phyloP scores from a whole-genome alignment of 495 filamentous ascomycete genomes.

The Aspergillus ostianus region DNA sequence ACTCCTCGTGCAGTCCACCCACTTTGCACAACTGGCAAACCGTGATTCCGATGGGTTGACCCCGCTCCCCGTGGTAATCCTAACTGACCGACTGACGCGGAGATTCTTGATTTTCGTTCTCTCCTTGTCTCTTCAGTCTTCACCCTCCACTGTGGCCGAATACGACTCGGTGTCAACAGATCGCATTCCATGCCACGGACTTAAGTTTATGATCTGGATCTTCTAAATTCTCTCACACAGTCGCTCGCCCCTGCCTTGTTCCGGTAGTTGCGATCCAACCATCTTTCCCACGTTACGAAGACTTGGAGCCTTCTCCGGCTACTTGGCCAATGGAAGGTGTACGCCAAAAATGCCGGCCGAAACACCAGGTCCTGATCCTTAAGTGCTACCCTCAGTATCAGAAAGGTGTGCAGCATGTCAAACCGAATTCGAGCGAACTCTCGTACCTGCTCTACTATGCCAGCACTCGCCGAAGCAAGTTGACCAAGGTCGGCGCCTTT shows the following conservation, averaged over 20 bases:
- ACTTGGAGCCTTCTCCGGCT: conserved; percentile 2
- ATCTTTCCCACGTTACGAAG: neutral
- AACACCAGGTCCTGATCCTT: conserved; percentile 87
- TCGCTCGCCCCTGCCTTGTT: neutral
- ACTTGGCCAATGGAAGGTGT: conserved; percentile 53
- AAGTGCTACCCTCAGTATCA: conserved; percentile 91
- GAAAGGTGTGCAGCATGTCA: conserved; percentile 84
- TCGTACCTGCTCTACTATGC: conserved; percentile 95
- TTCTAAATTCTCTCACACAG: neutral
- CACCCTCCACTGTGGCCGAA: conserved; percentile 5
- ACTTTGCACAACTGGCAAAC: neutral
- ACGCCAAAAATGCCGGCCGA: conserved; percentile 70
- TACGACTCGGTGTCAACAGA: neutral
- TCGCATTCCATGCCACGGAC: neutral
- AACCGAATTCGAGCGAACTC: conserved; percentile 90
- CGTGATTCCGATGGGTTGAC: conserved; percentile 4
- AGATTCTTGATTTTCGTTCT: neutral
- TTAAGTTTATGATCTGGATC: neutral
- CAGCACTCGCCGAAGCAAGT: conserved; percentile 85
- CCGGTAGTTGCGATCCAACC: neutral
- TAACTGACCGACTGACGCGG: neutral
- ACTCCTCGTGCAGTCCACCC: conserved; percentile 3
- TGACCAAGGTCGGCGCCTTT: conserved; percentile 89
- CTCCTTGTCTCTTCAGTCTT: neutral
- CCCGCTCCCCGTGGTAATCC: neutral